Conservation (phyloP, 2,329 filamentous ascomycete genomes). For the Fusarium torreyae region DNA sequence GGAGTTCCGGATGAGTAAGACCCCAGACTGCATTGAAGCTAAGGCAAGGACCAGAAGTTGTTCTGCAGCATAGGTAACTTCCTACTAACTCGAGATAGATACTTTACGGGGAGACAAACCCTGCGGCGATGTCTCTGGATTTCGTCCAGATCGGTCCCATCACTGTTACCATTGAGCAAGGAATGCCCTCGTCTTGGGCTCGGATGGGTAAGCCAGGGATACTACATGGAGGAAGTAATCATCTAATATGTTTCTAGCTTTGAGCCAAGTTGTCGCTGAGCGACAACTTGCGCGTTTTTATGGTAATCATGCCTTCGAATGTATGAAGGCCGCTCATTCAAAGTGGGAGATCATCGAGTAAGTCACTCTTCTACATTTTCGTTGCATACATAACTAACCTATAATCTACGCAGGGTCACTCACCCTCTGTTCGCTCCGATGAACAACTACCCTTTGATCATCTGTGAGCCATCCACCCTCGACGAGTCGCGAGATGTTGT, state of each 20-base stretch:
- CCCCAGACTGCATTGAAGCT: neutral
- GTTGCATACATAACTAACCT: neutral
- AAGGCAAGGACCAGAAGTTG: neutral
- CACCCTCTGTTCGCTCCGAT: neutral
- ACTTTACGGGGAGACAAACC: neutral
- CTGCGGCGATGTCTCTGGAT: neutral
- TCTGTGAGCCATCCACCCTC: neutral
- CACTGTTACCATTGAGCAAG: neutral
- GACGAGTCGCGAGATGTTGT: neutral
- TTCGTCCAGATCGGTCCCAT: neutral
- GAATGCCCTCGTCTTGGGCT: neutral
- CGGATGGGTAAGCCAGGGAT: neutral
- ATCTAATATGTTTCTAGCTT: neutral
- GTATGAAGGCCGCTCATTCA: neutral
- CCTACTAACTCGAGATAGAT: neutral
- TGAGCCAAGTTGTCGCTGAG: neutral
- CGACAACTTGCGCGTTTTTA: neutral
- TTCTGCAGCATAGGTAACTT: neutral
- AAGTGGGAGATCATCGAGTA: conserved; percentile 6
- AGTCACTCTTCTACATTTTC: neutral
- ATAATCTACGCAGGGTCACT: neutral
- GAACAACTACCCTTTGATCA: neutral
- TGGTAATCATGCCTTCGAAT: neutral
- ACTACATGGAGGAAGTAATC: neutral
- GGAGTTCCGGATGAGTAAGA: neutral